Conservation (phyloP, 441 rosid species). For the Mallotus japonicus region DNA sequence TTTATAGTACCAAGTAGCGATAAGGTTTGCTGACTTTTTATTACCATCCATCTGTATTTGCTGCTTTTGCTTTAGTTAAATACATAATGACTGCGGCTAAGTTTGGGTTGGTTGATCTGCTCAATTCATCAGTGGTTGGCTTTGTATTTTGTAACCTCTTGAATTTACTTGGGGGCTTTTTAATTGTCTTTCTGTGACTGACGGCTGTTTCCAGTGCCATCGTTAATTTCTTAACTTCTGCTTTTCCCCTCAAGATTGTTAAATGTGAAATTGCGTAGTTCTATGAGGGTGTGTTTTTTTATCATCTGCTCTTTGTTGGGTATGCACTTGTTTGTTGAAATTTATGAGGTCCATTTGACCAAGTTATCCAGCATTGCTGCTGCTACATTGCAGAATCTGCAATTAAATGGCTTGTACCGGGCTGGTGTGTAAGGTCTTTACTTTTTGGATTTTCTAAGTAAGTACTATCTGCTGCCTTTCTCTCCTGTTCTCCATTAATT, state of each 20-base stretch:
- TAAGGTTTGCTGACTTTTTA: too few relatives aligned
- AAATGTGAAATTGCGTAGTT: too few relatives aligned
- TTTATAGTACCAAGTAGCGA: too few relatives aligned
- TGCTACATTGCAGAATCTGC: not conserved
- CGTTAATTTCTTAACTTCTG: not conserved
- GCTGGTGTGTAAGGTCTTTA: constrained; percentile 4
- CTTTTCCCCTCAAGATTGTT: not conserved
- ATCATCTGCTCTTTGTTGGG: not conserved
- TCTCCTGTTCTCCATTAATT: not conserved
- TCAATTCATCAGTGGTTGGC: too few relatives aligned
- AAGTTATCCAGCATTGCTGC: not conserved
- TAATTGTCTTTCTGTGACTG: not conserved
- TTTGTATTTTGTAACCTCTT: too few relatives aligned
- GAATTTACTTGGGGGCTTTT: not conserved
- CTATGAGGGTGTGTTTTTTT: not conserved
- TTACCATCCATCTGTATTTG: too few relatives aligned
- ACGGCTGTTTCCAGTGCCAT: not conserved
- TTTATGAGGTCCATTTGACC: not conserved
- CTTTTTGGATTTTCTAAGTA: not conserved
- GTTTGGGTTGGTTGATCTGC: too few relatives aligned
- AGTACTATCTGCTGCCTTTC: not conserved
- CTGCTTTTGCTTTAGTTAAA: too few relatives aligned
- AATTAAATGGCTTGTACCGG: not conserved
- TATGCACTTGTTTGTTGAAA: not conserved
- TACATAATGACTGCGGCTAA: too few relatives aligned